Evolutionary conservation across 2,329 filamentous ascomycete genomes (phyloP).

Genomic region (Venturia effusa): DNA sequence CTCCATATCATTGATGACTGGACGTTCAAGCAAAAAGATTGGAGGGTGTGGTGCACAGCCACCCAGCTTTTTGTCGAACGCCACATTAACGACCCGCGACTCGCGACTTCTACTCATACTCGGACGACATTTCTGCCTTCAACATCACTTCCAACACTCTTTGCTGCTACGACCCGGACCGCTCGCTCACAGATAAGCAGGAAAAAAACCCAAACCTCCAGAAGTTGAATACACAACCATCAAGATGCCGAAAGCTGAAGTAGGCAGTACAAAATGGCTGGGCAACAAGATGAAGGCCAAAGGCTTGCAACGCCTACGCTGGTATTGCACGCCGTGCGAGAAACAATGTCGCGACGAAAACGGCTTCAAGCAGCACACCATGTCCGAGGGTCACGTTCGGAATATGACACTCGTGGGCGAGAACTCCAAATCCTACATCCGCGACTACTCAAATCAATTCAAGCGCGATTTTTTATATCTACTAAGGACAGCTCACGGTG

Average conservation of each 20-base stretch:
- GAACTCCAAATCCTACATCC: conserved; percentile 73
- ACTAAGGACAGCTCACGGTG: conserved; percentile 73
- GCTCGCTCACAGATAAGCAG: not conserved
- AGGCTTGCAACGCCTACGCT: conserved; percentile 68
- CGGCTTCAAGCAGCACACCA: conserved; percentile 58
- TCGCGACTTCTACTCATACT: not conserved
- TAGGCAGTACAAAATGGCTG: conserved; percentile 81
- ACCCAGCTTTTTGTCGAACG: not conserved
- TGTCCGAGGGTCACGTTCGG: conserved; percentile 78
- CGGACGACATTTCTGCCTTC: not conserved
- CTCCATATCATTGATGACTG: not conserved
- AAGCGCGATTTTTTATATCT: conserved; percentile 66
- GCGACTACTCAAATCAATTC: conserved; percentile 74
- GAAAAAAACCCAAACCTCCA: not conserved
- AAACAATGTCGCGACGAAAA: conserved; percentile 75
- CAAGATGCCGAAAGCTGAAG: conserved; percentile 84
- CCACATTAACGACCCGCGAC: not conserved
- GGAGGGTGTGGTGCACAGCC: not conserved
- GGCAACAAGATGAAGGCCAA: conserved; percentile 84
- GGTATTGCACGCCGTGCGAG: conserved; percentile 79
- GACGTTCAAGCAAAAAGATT: not conserved
- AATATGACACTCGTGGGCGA: conserved; percentile 82
- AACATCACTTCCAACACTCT: not conserved
- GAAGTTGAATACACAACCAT: conserved; percentile 11
- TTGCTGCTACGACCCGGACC: not conserved